phyloP scores from a whole-genome alignment of 2,329 filamentous ascomycete genomes.

The Westerdykella sp. region DNA sequence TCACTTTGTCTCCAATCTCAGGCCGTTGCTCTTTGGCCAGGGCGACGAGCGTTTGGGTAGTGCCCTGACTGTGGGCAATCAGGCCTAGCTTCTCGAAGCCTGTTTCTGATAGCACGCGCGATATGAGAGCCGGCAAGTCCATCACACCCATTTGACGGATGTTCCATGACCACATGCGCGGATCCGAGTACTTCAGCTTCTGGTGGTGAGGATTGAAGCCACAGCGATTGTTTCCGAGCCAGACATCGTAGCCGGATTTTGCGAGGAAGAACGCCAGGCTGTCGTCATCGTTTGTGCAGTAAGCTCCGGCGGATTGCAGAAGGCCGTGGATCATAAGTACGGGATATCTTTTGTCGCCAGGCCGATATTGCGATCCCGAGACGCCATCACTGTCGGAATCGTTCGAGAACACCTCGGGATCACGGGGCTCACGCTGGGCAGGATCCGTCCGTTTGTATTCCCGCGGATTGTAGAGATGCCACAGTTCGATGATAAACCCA shows the following conservation, averaged over 20 bases:
- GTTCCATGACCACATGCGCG: slow-evolving; percentile 95
- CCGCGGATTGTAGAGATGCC: slow-evolving; percentile 81
- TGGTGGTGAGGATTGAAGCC: slow-evolving; percentile 75
- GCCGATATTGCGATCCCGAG: slow-evolving; percentile 21
- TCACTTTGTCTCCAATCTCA: slow-evolving; percentile 73
- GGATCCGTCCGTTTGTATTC: slow-evolving; percentile 55
- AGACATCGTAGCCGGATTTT: slow-evolving; percentile 89
- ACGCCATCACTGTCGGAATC: slow-evolving; percentile 10
- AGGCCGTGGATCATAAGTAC: slow-evolving; percentile 83
- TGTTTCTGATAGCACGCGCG: slow-evolving; percentile 73
- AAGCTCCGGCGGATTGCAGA: slow-evolving; percentile 80
- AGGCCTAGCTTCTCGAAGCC: slow-evolving; percentile 77
- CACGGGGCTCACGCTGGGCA: slow-evolving; percentile 48
- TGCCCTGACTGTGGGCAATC: slow-evolving; percentile 85
- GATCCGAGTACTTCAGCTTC: slow-evolving; percentile 64
- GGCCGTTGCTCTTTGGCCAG: slow-evolving; percentile 86
- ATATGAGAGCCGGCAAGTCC: slow-evolving; percentile 75
- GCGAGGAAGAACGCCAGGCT: slow-evolving; percentile 87
- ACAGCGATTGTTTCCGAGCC: slow-evolving; percentile 90
- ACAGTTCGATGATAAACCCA: slow-evolving; percentile 81
- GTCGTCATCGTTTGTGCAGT: slow-evolving; percentile 83
- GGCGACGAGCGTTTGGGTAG: slow-evolving; percentile 79
- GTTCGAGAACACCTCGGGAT: slow-evolving; percentile 55
- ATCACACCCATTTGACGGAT: slow-evolving; percentile 89
- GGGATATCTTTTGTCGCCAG: slow-evolving; percentile 62